Conservation (phyloP, 2,329 filamentous ascomycete species). For the Triangularia setosa region DNA sequence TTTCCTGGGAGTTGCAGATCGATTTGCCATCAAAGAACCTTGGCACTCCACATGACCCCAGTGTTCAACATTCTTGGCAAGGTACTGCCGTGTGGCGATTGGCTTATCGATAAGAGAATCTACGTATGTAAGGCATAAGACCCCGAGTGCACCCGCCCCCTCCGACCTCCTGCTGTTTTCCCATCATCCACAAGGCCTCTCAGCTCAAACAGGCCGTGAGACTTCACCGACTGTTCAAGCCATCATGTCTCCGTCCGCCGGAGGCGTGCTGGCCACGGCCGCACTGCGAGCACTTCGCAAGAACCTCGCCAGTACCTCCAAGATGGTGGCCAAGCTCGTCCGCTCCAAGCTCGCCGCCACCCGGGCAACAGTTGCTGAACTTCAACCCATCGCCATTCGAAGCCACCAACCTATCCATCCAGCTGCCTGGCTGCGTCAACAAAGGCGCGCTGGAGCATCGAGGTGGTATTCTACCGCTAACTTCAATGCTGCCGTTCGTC, state of each 20-base stretch:
- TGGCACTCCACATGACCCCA: not conserved
- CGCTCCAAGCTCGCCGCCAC: constrained; percentile 46
- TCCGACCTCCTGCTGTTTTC: constrained; percentile 11
- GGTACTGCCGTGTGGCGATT: not conserved
- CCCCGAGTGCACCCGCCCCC: constrained; percentile 23
- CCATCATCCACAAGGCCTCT: constrained; percentile 9
- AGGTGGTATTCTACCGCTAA: constrained; percentile 49
- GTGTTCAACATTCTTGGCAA: not conserved
- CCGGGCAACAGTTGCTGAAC: constrained; percentile 40
- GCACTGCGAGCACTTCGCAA: constrained; percentile 51
- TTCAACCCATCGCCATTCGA: constrained; percentile 45
- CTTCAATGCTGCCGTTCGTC: constrained; percentile 44
- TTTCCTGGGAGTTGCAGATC: not conserved
- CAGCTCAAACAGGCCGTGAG: not conserved
- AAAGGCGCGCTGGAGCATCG: constrained; percentile 40
- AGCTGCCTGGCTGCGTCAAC: constrained; percentile 46
- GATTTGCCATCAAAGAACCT: not conserved
- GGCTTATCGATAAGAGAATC: constrained; percentile 24
- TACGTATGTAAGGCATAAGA: constrained; percentile 14
- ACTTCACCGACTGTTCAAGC: constrained; percentile 23
- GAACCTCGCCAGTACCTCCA: constrained; percentile 40
- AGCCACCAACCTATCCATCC: constrained; percentile 52
- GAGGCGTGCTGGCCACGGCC: constrained; percentile 55
- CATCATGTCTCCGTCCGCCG: constrained; percentile 48
- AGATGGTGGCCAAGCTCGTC: constrained; percentile 46